These are phyloP conservation scores for Suaeda aralocaspica DNA, from an alignment of 148 eudicot species.

Conservation along the genomic window DNA sequence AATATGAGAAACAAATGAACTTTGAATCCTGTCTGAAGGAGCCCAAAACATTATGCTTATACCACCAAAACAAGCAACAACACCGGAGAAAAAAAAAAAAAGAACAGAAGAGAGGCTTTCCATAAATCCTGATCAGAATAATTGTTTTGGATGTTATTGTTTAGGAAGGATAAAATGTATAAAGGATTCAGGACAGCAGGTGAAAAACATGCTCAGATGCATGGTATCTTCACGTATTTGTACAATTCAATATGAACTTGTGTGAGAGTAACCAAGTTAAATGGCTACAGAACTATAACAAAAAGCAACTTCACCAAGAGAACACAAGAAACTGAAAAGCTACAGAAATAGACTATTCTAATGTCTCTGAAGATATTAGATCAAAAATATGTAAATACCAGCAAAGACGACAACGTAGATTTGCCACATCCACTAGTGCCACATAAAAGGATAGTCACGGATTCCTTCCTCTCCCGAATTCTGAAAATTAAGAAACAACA, in stretches of 20 bases:
- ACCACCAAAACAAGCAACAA: not conserved
- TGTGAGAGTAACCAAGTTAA: not conserved
- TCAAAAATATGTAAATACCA: constrained; percentile 42
- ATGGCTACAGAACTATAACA: not conserved
- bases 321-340: not conserved
- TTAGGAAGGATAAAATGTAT: not conserved
- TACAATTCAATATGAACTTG: not conserved
- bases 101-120: not conserved
- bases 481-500: constrained; percentile 44
- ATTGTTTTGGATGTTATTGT: not conserved
- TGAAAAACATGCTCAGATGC: not conserved
- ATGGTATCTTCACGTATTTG: not conserved
- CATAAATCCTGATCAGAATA: not conserved
- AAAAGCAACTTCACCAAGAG: not conserved
- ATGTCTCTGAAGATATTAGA: not conserved
- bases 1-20: not conserved
- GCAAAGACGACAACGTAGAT: constrained; percentile 87
- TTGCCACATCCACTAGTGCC: constrained; percentile 98
- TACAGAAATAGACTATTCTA: not conserved
- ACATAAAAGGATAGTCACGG: constrained; percentile 77
- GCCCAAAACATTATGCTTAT: not conserved
- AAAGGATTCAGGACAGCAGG: not conserved
- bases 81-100: too few relatives aligned
- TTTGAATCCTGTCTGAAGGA: not conserved
- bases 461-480: constrained; percentile 86